Percentiles rank a stretch among this genome's conserved stretches.
Evolutionary conservation across 1,284 basidiomycete species (phyloP).

Genomic region (Somion occarium): DNA sequence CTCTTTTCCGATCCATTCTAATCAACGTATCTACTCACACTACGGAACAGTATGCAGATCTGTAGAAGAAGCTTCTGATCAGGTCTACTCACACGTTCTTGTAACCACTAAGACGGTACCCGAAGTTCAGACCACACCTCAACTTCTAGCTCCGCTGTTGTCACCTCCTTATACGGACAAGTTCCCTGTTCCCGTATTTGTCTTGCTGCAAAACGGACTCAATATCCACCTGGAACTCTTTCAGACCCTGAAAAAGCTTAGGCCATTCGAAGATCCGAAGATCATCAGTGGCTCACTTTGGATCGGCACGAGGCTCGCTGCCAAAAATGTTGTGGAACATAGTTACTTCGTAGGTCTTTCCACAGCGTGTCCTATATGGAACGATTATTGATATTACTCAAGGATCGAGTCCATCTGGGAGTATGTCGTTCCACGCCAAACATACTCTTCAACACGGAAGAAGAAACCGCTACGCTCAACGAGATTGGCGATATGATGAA

Average conservation of each 20-base stretch:
- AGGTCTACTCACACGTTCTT: conserved; percentile 61
- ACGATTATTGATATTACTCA: conserved; percentile 1
- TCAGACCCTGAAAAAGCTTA: conserved; percentile 39
- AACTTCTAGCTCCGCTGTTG: conserved; percentile 56
- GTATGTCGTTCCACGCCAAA: conserved; percentile 45
- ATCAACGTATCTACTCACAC: conserved; percentile 6
- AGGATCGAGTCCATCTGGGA: conserved; percentile 52
- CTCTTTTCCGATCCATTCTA: background rate
- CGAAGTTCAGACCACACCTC: conserved; percentile 55
- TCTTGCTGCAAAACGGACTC: conserved; percentile 76
- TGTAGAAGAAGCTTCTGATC: conserved; percentile 55
- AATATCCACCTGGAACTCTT: conserved; percentile 71
- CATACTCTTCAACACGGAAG: conserved; percentile 36
- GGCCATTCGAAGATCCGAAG: conserved; percentile 34
- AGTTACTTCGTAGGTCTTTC: conserved; percentile 40
- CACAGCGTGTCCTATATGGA: background rate
- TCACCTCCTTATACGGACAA: conserved; percentile 41
- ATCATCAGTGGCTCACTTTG: conserved; percentile 53
- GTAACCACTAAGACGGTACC: conserved; percentile 73
- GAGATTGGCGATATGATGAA: conserved; percentile 45
- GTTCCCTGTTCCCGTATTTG: conserved; percentile 53
- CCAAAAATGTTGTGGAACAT: conserved; percentile 46
- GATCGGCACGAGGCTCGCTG: conserved; percentile 46
- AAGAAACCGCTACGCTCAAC: conserved; percentile 39
- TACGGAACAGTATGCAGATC: conserved; percentile 49